phyloP scores from a whole-genome alignment of 2,329 filamentous ascomycete genomes.

The Monilinia polystroma region DNA sequence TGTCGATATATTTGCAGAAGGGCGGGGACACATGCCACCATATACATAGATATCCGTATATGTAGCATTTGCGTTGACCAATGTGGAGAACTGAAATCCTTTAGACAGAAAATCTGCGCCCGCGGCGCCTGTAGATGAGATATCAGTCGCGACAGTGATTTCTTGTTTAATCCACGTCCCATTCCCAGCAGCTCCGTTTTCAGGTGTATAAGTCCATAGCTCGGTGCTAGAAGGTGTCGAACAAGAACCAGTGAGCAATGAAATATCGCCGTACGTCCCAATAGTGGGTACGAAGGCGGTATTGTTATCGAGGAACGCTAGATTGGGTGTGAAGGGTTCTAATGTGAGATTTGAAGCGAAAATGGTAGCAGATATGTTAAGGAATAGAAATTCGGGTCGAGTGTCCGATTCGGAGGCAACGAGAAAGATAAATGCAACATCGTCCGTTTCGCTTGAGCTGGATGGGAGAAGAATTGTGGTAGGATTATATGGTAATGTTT shows the following conservation, averaged over 20 bases:
- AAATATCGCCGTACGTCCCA: slow-evolving; percentile 65
- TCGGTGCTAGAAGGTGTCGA: slow-evolving; percentile 50
- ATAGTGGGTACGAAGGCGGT: slow-evolving; percentile 67
- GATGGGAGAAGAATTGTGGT: slow-evolving; percentile 66
- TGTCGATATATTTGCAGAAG: slow-evolving; percentile 44
- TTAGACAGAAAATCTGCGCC: slow-evolving; percentile 58
- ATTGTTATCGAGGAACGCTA: slow-evolving; percentile 62
- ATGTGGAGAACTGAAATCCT: slow-evolving; percentile 41
- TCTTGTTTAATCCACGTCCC: slow-evolving; percentile 55
- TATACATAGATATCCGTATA: slow-evolving; percentile 51
- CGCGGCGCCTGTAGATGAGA: slow-evolving; percentile 40
- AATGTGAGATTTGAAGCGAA: slow-evolving; percentile 47
- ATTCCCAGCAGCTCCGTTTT: slow-evolving; percentile 46
- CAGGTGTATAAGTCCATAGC: slow-evolving; percentile 67
- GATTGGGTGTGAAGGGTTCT: slow-evolving; percentile 52
- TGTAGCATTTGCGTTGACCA: slow-evolving; percentile 36
- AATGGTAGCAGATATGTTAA: slow-evolving; percentile 64
- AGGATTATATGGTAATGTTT: slow-evolving; percentile 71
- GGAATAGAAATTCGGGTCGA: slow-evolving; percentile 53
- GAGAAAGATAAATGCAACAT: slow-evolving; percentile 68
- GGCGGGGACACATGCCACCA: slow-evolving; percentile 81
- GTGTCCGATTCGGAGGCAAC: slow-evolving; percentile 42
- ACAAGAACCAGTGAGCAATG: slow-evolving; percentile 75
- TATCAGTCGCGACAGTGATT: slow-evolving; percentile 40
- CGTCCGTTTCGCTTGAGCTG: slow-evolving; percentile 47